These are phyloP conservation scores for Erodium moschatum DNA, from an alignment of 441 rosid species.

Conservation along the genomic window DNA sequence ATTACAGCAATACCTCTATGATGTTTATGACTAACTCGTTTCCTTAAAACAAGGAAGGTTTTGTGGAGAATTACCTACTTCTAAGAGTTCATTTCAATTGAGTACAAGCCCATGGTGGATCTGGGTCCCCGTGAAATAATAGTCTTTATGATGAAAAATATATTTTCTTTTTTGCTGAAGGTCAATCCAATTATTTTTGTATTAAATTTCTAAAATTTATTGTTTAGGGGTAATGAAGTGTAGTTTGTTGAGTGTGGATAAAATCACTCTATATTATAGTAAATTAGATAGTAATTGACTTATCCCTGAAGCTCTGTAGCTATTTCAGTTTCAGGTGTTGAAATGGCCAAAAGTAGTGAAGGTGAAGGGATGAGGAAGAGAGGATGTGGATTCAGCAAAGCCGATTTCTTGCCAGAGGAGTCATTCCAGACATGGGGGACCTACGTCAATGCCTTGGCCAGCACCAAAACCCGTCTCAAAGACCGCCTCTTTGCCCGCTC, in stretches of 20 bases:
- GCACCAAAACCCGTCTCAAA: constrained; percentile 42
- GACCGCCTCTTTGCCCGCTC: constrained; percentile 54
- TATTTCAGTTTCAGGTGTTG: not conserved
- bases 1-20: not conserved
- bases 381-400: constrained; percentile 31
- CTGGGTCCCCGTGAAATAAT: not conserved
- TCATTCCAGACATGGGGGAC: constrained; percentile 50
- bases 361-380: constrained; percentile 22
- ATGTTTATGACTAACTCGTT: not conserved
- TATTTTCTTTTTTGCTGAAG: not conserved
- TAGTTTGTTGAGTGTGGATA: not conserved
- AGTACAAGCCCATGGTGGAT: not conserved
- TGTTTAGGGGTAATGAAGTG: not conserved
- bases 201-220: not conserved
- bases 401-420: constrained; percentile 60
- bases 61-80: not conserved
- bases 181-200: not conserved
- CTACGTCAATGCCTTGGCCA: constrained; percentile 44
- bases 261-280: not conserved
- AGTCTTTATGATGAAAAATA: not conserved
- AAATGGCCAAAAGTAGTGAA: constrained; percentile 15
- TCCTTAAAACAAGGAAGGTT: not conserved
- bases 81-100: not conserved
- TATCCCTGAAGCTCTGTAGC: not conserved
- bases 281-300: not conserved